Conservation (phyloP, 129 eudicot genomes). For the Chrysanthemum seticuspe region DNA sequence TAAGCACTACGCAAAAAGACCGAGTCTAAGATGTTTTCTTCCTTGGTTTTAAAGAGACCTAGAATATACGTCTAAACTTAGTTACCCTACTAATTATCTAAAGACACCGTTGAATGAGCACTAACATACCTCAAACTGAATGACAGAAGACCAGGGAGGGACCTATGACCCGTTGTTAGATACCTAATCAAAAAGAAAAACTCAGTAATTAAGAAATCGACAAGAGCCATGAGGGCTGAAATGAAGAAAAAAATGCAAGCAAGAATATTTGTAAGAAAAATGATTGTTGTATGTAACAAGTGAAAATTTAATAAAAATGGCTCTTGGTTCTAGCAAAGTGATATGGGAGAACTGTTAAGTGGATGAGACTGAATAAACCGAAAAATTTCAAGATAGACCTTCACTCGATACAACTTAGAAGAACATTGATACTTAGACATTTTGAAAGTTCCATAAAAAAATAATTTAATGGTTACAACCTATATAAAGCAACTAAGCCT, state of each 20-base stretch:
- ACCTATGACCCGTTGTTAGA: constrained; percentile 64
- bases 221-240: constrained; percentile 7
- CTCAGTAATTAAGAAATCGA: constrained; percentile 46
- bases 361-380: constrained; percentile 1
- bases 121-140: constrained; percentile 57
- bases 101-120: constrained; percentile 16
- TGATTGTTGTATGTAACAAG: background rate
- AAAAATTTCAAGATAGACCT: background rate
- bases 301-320: background rate
- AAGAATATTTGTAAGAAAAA: constrained; percentile 9
- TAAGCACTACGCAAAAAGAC: background rate
- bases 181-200: constrained; percentile 75
- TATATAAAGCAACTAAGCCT: background rate
- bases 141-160: constrained; percentile 57
- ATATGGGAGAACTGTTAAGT: background rate
- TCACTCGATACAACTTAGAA: background rate
- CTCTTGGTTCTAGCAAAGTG: constrained; percentile 25
- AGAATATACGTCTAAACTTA: background rate
- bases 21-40: background rate
- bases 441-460: constrained; percentile 14
- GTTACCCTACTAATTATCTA: constrained; percentile 6
- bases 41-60: background rate
- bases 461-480: background rate
- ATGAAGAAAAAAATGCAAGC: constrained; percentile 7
- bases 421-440: background rate